Evolutionary conservation across 352 stramenopile species (phyloP).

Genomic region (Globisporangium barbulae): DNA sequence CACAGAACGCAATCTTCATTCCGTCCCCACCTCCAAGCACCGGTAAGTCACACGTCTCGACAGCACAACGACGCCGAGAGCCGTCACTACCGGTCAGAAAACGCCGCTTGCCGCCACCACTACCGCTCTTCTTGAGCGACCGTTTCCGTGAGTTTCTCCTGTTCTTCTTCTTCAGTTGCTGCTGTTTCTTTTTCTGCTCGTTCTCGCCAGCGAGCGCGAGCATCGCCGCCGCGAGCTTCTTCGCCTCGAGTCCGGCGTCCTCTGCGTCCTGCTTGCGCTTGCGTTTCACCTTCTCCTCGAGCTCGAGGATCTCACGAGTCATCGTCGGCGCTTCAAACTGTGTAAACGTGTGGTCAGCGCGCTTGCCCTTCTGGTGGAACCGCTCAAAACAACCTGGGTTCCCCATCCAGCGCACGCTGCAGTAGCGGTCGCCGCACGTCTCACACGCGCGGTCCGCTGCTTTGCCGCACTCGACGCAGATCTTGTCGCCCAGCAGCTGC

Average conservation of each 20-base stretch:
- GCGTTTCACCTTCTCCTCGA: slow-evolving; percentile 52
- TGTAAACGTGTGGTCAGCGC: slow-evolving; percentile 49
- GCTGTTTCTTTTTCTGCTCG: slow-evolving; percentile 11
- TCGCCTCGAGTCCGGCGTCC: slow-evolving; percentile 47
- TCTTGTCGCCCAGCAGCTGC: slow-evolving; percentile 47
- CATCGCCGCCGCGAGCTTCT: slow-evolving; percentile 41
- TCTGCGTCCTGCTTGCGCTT: slow-evolving; percentile 57
- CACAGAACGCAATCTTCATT: slow-evolving; percentile 37
- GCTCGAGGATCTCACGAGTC: slow-evolving; percentile 40
- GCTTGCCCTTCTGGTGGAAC: slow-evolving; percentile 73
- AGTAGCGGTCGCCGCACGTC: slow-evolving; percentile 74
- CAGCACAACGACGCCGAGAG: slow-evolving; percentile 27
- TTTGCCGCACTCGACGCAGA: slow-evolving; percentile 79
- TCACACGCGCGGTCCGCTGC: slow-evolving; percentile 60
- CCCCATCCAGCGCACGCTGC: slow-evolving; percentile 82
- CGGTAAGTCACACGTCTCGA: slow-evolving; percentile 29
- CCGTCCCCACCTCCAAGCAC: slow-evolving; percentile 21
- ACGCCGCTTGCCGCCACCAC: slow-evolving; percentile 6
- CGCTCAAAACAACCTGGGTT: slow-evolving; percentile 81
- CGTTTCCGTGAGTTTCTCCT: slow-evolving; percentile 27
- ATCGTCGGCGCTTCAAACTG: slow-evolving; percentile 28
- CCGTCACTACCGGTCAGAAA: not conserved
- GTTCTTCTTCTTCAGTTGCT: slow-evolving; percentile 27
- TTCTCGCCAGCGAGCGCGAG: slow-evolving; percentile 16
- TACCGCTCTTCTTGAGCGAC: slow-evolving; percentile 5